A percentile compares a stretch with the other conserved stretches of the same genome.
Conservation (phyloP, 169 alveolate species). For the Eimeria brunetti region DNA sequence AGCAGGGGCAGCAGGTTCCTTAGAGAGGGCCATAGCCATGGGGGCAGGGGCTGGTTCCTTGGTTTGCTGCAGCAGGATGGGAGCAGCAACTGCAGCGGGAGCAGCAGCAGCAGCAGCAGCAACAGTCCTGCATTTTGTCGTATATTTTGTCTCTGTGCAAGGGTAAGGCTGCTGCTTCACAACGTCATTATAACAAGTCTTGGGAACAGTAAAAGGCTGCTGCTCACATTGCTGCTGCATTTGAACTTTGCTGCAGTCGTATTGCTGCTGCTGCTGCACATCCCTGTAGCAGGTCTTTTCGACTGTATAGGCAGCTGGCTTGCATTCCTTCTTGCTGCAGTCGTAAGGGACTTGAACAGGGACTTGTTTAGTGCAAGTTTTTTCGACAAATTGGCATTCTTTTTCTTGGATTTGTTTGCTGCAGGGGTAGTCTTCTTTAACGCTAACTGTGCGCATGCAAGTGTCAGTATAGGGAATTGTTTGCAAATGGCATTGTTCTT, state of each 20-base stretch:
- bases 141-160: conserved; percentile 63
- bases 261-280: conserved; percentile 48
- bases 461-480: conserved; percentile 70
- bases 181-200: conserved; percentile 75
- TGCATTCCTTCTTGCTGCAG: conserved; percentile 62
- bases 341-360: conserved; percentile 68
- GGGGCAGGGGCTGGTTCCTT: background rate
- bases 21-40: background rate
- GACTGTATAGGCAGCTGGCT: conserved; percentile 45
- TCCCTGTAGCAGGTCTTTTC: conserved; percentile 69
- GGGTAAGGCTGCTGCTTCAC: conserved; percentile 71
- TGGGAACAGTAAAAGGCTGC: conserved; percentile 43
- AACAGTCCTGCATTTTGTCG: conserved; percentile 28
- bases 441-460: conserved; percentile 60
- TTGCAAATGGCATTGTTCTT: conserved; percentile 64
- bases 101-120: background rate
- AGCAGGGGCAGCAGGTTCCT: conserved; percentile 9
- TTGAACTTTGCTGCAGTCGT: conserved; percentile 41
- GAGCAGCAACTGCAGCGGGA: conserved; percentile 1
- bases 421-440: conserved; percentile 70
- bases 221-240: conserved; percentile 64
- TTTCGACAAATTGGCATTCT: conserved; percentile 48
- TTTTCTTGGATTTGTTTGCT: conserved; percentile 51
- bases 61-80: background rate
- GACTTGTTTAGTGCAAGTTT: conserved; percentile 54